Base-by-base conservation (phyloP, 139 green algal genomes). In the Chlamydomonas sp. region DNA sequence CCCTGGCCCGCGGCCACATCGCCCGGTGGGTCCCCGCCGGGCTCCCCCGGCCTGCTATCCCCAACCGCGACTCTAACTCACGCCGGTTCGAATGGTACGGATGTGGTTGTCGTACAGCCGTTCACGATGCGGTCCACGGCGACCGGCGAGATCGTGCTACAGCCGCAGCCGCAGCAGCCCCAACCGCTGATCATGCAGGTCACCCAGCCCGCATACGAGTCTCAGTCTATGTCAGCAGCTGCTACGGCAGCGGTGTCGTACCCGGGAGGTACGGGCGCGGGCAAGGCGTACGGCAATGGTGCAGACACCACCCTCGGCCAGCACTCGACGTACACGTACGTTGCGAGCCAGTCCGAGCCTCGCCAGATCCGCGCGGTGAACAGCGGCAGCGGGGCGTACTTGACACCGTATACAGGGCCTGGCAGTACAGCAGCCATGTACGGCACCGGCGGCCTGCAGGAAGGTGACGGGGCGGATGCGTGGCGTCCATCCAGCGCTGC, bases 321-420 rank as follows among this genome's bases (percentile, higher is more conserved):
- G 5, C 80, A 78, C 80, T 49, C 74, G 18, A 85, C 80, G 49
- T 85, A 78, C 57, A 76, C 79, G 31, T 84, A 84, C 49, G 31
- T 49, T 49, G 31, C 31, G 31, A 49, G 31, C 31, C 31, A 49
- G 31, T 49, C 31, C 31, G 31, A 49, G 31, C 31, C 31, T 49
- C 31, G 31, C 31, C 31, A 49, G 31, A 49, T 49, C 31, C 31
- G 31, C 31, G 31, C 31, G 31, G 31, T 49, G 31, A 49, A 49
- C 31, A 49, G 31, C 31, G 31, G 31, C 31, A 49, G 31, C 31
- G 31, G 31, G 1, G 12, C 64, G 79, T 84, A 84, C 79, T 16
- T 84, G 5, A 18, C 63, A 57, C 31, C 64, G 64, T 49, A 49
- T 49, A 49, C 31, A 49, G 31, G 31, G 31, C 31, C 31, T 49